These are phyloP conservation scores for Aspergillus heteromorphus DNA, from an alignment of 495 filamentous ascomycete species.

Conservation along the genomic window DNA sequence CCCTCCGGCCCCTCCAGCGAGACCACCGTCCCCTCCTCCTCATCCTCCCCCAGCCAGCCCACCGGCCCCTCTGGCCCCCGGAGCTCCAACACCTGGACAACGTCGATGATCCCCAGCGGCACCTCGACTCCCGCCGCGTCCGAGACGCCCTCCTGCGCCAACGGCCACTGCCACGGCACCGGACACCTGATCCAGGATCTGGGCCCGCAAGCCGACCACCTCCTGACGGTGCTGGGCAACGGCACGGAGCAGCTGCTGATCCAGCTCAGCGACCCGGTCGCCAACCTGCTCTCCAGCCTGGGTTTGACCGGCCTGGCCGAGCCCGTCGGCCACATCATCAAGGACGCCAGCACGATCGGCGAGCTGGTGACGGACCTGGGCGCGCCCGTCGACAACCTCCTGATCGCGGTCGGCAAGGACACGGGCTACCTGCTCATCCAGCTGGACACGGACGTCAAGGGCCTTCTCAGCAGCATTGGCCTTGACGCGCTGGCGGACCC, in stretches of 20 bases:
- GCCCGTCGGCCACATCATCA: slow-evolving; percentile 14
- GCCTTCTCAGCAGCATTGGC: slow-evolving; percentile 16
- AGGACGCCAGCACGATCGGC: background rate
- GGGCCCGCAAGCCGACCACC: slow-evolving; percentile 20
- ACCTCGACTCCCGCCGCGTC: background rate
- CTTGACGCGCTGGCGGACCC: slow-evolving; percentile 14
- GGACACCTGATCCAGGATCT: slow-evolving; percentile 24
- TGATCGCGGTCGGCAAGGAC: slow-evolving; percentile 2
- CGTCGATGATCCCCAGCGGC: background rate
- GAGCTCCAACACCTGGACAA: background rate
- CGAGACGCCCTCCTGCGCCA: slow-evolving; percentile 5
- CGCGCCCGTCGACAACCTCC: background rate
- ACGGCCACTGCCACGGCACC: slow-evolving; percentile 17
- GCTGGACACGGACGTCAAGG: slow-evolving; percentile 12
- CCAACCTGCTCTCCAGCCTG: slow-evolving; percentile 9
- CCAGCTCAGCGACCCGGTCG: slow-evolving; percentile 12
- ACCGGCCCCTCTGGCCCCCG: background rate
- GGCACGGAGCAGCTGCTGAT: slow-evolving; percentile 15
- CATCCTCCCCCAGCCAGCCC: background rate
- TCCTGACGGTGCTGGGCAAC: slow-evolving; percentile 15
- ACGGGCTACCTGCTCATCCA: slow-evolving; percentile 15
- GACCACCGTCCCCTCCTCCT: no score
- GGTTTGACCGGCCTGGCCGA: slow-evolving; percentile 8
- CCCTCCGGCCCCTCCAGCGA: background rate
- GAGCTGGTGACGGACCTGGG: slow-evolving; percentile 1